phyloP scores from a whole-genome alignment of 2,329 filamentous ascomycete genomes.

The Xylariaceae sp. region DNA sequence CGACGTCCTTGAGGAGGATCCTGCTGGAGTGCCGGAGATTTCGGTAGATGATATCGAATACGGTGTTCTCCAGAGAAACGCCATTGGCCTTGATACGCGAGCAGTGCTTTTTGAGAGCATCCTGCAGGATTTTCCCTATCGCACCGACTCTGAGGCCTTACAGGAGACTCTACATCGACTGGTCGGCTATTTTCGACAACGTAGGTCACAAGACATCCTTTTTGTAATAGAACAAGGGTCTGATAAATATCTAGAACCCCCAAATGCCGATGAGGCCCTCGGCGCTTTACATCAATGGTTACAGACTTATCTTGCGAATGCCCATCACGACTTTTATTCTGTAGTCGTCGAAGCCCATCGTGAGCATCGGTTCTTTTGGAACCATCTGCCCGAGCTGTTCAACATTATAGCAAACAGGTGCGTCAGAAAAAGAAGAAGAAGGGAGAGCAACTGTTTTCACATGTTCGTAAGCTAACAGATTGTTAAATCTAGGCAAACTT shows the following conservation, averaged over 20 bases:
- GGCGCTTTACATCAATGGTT: slow-evolving; percentile 47
- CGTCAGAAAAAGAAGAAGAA: too few species aligned
- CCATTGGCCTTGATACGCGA: too few species aligned
- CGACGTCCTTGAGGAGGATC: slow-evolving; percentile 38
- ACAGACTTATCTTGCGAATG: slow-evolving; percentile 40
- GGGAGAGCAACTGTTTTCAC: neutral
- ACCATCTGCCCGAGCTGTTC: slow-evolving; percentile 46
- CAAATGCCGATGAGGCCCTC: slow-evolving; percentile 41
- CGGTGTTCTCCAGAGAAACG: too few species aligned
- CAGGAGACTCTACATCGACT: slow-evolving; percentile 25
- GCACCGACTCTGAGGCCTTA: slow-evolving; percentile 20
- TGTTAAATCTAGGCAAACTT: slow-evolving; percentile 17
- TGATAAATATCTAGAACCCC: slow-evolving; percentile 32
- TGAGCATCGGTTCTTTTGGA: slow-evolving; percentile 48
- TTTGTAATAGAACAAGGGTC: slow-evolving; percentile 20
- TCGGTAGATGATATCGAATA: slow-evolving; percentile 27
- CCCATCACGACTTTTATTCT: slow-evolving; percentile 28
- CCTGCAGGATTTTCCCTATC: slow-evolving; percentile 28
- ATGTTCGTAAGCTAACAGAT: neutral
- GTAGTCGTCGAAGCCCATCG: slow-evolving; percentile 39
- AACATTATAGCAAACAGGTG: slow-evolving; percentile 39
- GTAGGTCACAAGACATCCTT: slow-evolving; percentile 13
- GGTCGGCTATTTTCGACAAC: slow-evolving; percentile 22
- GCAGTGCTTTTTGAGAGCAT: slow-evolving; percentile 27
- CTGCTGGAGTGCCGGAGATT: slow-evolving; percentile 37